Evolutionary conservation across 2,329 filamentous ascomycete species (phyloP).

Genomic region (Microcyclospora tardicrescens): DNA sequence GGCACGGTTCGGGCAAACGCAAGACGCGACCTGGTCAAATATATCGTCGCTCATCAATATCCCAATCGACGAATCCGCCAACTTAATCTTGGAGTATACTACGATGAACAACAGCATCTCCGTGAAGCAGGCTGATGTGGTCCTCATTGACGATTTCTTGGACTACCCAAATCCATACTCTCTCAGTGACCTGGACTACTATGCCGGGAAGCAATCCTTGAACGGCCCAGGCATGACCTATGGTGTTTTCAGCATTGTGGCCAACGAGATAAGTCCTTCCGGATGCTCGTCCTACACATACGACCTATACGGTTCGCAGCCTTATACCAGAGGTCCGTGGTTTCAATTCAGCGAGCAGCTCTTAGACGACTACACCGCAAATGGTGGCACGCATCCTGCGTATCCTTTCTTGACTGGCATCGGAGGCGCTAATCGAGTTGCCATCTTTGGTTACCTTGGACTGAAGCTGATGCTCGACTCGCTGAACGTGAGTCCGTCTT

Average conservation of each 20-base stretch:
- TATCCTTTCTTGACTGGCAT: conserved; percentile 61
- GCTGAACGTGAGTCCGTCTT: conserved; percentile 49
- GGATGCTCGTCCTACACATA: conserved; percentile 59
- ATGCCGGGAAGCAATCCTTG: conserved; percentile 53
- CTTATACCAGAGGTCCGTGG: conserved; percentile 54
- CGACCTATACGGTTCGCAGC: conserved; percentile 47
- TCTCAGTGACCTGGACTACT: conserved; percentile 51
- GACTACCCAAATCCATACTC: conserved; percentile 46
- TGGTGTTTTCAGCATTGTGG: conserved; percentile 54
- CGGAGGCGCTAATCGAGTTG: conserved; percentile 55
- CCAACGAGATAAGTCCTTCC: conserved; percentile 50
- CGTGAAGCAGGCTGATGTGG: conserved; percentile 60
- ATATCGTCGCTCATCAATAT: conserved; percentile 45
- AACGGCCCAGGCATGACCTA: conserved; percentile 64
- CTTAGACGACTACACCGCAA: conserved; percentile 44
- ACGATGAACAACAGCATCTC: conserved; percentile 53
- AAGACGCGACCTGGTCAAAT: conserved; percentile 46
- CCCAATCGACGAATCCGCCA: conserved; percentile 39
- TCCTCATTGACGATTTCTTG: conserved; percentile 52
- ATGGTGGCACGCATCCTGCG: conserved; percentile 55
- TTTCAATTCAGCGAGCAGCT: conserved; percentile 60
- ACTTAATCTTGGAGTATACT: conserved; percentile 51
- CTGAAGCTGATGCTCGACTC: conserved; percentile 46
- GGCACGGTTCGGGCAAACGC: conserved; percentile 38
- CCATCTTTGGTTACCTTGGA: conserved; percentile 55